A percentile compares a stretch with the other conserved stretches of the same genome.
These are phyloP conservation scores for Hypoxylon rubiginosum DNA, from an alignment of 2,329 filamentous ascomycete species.

Conservation along the genomic window DNA sequence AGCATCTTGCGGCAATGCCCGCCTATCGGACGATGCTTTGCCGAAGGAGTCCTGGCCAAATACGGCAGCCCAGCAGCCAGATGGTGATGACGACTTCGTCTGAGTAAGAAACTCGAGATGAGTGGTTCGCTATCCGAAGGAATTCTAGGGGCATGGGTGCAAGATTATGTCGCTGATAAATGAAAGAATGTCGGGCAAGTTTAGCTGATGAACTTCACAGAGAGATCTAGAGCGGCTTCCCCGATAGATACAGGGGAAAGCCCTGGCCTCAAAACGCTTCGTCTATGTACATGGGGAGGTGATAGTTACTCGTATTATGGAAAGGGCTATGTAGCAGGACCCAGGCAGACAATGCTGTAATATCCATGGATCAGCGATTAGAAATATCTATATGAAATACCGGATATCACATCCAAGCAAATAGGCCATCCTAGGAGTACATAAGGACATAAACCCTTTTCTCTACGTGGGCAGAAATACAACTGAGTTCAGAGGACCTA, in stretches of 20 bases:
- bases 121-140: not conserved
- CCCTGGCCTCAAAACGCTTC: not conserved
- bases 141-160: not conserved
- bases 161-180: not conserved
- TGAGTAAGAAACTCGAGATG: not conserved
- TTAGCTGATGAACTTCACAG: not conserved
- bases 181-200: not conserved
- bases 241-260: not conserved
- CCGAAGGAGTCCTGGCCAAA: not conserved
- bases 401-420: not conserved
- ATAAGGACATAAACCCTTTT: not conserved
- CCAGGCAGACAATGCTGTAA: not conserved
- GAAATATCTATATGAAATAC: not conserved
- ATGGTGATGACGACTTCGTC: not conserved
- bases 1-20: constrained; percentile 8
- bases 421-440: not conserved
- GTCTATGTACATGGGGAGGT: not conserved
- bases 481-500: not conserved
- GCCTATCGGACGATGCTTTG: constrained; percentile 4
- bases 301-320: not conserved
- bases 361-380: not conserved
- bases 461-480: not conserved
- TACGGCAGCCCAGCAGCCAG: not conserved
- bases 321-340: not conserved
- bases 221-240: not conserved